Percentiles rank a stretch among this genome's conserved stretches.
phyloP scores from a whole-genome alignment of 176 grass and related monocot genomes.

The Neostapfia colusana region DNA sequence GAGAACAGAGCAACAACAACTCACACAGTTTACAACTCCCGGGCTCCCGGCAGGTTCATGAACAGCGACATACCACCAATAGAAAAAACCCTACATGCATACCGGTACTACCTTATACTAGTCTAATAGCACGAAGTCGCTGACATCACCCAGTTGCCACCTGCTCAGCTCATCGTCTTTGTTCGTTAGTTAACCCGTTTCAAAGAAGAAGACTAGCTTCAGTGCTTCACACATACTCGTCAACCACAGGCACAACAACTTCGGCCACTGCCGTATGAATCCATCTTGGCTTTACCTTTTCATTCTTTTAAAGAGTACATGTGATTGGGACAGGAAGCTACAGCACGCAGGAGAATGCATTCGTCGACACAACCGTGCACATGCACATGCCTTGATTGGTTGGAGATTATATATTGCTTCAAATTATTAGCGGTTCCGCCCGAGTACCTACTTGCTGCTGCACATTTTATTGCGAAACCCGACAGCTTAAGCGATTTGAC shows the following conservation, averaged over 20 bases:
- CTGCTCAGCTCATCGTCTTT: constrained; percentile 23
- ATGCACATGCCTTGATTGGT: neutral
- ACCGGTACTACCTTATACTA: neutral
- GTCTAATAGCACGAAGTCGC: constrained; percentile 9
- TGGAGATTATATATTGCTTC: neutral
- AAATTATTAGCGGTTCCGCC: neutral
- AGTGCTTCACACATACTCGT: neutral
- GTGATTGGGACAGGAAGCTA: neutral
- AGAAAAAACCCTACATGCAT: constrained; percentile 2
- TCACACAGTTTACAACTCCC: neutral
- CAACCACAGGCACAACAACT: neutral
- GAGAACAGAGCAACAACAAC: neutral
- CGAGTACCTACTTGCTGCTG: neutral
- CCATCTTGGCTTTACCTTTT: no score
- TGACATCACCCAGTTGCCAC: constrained; percentile 13
- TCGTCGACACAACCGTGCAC: neutral
- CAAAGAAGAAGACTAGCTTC: constrained; percentile 10
- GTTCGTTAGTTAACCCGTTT: neutral
- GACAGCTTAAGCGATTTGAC: constrained; percentile 5
- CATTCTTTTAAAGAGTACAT: no score
- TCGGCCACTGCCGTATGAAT: neutral
- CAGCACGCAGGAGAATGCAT: constrained; percentile 8
- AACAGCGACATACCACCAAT: neutral
- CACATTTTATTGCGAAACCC: neutral
- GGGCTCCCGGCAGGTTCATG: neutral